Evolutionary conservation across 129 eudicot genomes (phyloP).

Genomic region (Lactuca saligna): DNA sequence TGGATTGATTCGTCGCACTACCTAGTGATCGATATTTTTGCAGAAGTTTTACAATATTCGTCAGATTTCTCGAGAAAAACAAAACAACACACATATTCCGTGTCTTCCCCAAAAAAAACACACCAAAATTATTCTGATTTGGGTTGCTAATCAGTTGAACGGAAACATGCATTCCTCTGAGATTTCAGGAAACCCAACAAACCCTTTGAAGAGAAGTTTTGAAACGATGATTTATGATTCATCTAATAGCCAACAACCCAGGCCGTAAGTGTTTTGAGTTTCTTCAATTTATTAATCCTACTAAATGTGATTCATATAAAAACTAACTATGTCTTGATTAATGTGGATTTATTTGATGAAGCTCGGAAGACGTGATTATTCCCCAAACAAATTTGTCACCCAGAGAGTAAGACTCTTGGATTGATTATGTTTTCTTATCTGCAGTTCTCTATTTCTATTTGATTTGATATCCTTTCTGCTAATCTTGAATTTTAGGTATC

Average conservation of each 20-base stretch:
- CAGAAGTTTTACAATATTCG: no score
- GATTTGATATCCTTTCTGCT: not conserved
- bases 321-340: not conserved
- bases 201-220: slow-evolving; percentile 18
- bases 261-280: not conserved
- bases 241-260: not conserved
- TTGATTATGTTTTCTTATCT: not conserved
- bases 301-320: not conserved
- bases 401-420: slow-evolving; percentile 31
- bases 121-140: not conserved
- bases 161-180: slow-evolving; percentile 10
- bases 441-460: not conserved
- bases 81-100: no score
- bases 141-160: not conserved
- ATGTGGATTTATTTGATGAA: not conserved
- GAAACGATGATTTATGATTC: slow-evolving; percentile 13
- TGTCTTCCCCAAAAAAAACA: not conserved
- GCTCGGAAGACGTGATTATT: slow-evolving; percentile 6
- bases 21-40: no score
- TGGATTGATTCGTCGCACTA: no score
- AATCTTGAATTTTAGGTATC: slow-evolving; percentile 40
- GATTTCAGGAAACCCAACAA: slow-evolving; percentile 2
- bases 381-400: slow-evolving; percentile 29
- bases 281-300: not conserved
- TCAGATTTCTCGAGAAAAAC: no score